phyloP scores from a whole-genome alignment of 2,329 filamentous ascomycete species.

The Thyridium curvatum region DNA sequence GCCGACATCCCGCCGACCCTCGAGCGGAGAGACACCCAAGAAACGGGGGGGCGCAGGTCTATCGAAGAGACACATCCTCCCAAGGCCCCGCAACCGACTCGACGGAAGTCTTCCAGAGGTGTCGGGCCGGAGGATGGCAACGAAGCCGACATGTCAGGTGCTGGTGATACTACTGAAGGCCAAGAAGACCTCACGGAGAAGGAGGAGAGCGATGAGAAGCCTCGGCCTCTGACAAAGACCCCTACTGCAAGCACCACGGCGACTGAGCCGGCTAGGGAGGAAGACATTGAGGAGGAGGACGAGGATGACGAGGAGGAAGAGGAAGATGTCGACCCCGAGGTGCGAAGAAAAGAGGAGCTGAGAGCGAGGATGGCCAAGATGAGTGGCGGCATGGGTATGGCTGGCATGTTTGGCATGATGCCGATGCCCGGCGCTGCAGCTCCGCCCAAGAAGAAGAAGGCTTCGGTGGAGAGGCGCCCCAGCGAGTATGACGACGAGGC shows the following conservation, averaged over 20 bases:
- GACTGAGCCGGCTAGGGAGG: constrained; percentile 33
- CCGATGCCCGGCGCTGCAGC: constrained; percentile 47
- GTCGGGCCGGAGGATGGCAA: constrained; percentile 51
- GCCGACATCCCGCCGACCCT: constrained; percentile 26
- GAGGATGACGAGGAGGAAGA: constrained; percentile 63
- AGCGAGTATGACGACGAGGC: constrained; percentile 39
- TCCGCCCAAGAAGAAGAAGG: constrained; percentile 51
- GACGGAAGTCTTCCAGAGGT: constrained; percentile 46
- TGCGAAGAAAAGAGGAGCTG: constrained; percentile 77
- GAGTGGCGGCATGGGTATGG: constrained; percentile 96
- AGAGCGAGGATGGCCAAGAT: constrained; percentile 97
- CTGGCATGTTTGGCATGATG: constrained; percentile 78
- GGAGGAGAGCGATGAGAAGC: constrained; percentile 66
- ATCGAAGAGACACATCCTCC: constrained; percentile 37
- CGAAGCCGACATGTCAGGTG: constrained; percentile 59
- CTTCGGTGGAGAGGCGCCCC: constrained; percentile 29
- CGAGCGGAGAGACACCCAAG: constrained; percentile 42
- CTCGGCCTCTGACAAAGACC: constrained; percentile 30
- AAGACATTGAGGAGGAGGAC: constrained; percentile 30
- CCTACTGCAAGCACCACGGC: constrained; percentile 24
- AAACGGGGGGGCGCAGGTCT: constrained; percentile 41
- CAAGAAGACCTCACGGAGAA: constrained; percentile 57
- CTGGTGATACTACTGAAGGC: constrained; percentile 57
- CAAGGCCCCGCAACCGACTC: constrained; percentile 34
- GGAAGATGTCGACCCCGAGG: constrained; percentile 82